phyloP scores from a whole-genome alignment of 2,329 filamentous ascomycete genomes.

The Aschersonia sp. region DNA sequence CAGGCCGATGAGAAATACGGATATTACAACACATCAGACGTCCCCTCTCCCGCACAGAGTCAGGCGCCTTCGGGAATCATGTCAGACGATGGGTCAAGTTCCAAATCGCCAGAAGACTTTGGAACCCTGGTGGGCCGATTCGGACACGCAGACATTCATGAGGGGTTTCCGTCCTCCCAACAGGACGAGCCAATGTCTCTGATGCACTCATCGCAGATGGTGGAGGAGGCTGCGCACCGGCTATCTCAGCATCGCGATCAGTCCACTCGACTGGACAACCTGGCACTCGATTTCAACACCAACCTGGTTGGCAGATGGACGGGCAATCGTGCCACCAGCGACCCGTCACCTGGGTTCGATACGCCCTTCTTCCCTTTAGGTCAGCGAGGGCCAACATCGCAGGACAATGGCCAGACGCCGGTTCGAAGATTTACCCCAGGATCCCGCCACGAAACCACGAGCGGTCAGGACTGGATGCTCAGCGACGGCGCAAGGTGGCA shows the following conservation, averaged over 20 bases:
- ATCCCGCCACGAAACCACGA: constrained; percentile 15
- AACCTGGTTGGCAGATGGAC: constrained; percentile 13
- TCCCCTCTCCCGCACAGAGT: constrained; percentile 36
- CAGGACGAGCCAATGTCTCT: constrained; percentile 5
- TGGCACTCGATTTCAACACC: constrained; percentile 9
- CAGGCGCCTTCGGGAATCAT: constrained; percentile 13
- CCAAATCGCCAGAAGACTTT: constrained; percentile 14
- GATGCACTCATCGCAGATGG: constrained; percentile 4
- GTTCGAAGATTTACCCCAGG: background rate
- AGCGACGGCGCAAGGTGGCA: constrained; percentile 44
- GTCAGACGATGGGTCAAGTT: constrained; percentile 12
- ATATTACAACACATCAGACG: constrained; percentile 47
- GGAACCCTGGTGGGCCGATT: constrained; percentile 19
- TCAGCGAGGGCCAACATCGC: constrained; percentile 2
- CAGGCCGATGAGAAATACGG: constrained; percentile 73
- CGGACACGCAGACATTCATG: constrained; percentile 11
- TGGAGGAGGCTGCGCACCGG: background rate
- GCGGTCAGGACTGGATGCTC: constrained; percentile 42
- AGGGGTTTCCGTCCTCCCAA: background rate
- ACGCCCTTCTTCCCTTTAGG: constrained; percentile 1
- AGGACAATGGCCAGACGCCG: constrained; percentile 8
- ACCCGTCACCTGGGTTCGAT: background rate
- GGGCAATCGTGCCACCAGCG: background rate
- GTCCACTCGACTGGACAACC: background rate
- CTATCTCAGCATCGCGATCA: background rate